Evolutionary conservation across 208 protist genomes (phyloP).

Genomic region (Crithidia thermophila): DNA sequence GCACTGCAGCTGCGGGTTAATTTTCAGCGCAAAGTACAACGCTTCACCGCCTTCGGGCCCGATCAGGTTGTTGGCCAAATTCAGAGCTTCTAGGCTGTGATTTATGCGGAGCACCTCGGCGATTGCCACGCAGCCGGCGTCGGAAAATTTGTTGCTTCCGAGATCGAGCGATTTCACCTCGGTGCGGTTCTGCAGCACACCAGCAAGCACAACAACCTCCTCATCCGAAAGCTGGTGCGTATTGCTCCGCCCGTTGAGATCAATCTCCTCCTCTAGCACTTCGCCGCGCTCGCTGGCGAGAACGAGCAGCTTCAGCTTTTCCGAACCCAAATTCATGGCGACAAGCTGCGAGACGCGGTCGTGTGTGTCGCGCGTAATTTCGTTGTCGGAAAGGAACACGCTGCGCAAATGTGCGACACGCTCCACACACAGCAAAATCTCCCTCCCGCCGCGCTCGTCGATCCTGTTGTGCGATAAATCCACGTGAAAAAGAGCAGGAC

Average conservation of each 20-base stretch:
- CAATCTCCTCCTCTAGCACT: constrained; percentile 42
- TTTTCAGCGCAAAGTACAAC: constrained; percentile 74
- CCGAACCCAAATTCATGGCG: constrained; percentile 70
- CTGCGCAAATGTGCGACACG: constrained; percentile 44
- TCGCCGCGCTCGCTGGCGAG: constrained; percentile 48
- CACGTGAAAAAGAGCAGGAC: constrained; percentile 45
- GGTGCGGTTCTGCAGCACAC: constrained; percentile 44
- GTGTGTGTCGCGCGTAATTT: constrained; percentile 39
- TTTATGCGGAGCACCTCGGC: constrained; percentile 82
- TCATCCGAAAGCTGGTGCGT: constrained; percentile 66
- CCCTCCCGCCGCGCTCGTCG: constrained; percentile 55
- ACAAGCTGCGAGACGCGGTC: constrained; percentile 65
- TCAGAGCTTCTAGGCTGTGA: constrained; percentile 70
- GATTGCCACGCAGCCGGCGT: constrained; percentile 70
- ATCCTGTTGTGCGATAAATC: constrained; percentile 80
- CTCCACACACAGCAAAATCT: constrained; percentile 47
- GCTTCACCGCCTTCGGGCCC: constrained; percentile 67
- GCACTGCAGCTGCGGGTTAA: constrained; percentile 77
- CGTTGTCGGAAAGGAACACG: constrained; percentile 59
- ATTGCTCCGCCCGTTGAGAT: constrained; percentile 62
- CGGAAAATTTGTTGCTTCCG: constrained; percentile 73
- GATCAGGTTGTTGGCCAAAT: constrained; percentile 79
- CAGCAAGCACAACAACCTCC: constrained; percentile 64
- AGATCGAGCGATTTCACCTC: constrained; percentile 69
- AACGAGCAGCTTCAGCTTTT: constrained; percentile 67